phyloP scores from a whole-genome alignment of 192 early-diverging fungal genomes.

The Podila epicladia region DNA sequence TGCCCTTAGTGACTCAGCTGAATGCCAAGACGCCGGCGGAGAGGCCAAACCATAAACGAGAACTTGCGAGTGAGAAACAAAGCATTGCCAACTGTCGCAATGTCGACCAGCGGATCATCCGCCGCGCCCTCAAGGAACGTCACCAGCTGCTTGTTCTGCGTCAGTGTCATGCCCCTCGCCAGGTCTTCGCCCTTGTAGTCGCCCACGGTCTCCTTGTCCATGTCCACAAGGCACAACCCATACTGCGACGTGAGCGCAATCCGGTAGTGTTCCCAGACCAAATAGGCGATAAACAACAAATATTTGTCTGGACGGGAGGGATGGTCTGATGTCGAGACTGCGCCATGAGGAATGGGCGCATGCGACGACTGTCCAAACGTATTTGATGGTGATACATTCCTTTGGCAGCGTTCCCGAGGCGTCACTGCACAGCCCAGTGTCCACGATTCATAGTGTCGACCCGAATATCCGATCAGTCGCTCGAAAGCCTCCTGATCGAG shows the following conservation, averaged over 20 bases:
- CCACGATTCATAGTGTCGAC: conserved; percentile 12
- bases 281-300: conserved; percentile 23
- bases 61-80: conserved; percentile 24
- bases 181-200: not conserved
- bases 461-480: not conserved
- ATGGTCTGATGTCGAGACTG: not conserved
- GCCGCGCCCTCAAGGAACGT: conserved; percentile 11
- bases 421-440: conserved; percentile 7
- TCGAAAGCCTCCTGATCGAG: too few relatives aligned
- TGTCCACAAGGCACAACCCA: conserved; percentile 28
- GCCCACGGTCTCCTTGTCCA: conserved; percentile 19
- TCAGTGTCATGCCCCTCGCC: not conserved
- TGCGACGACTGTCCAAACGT: too few relatives aligned
- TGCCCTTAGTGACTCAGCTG: too few relatives aligned
- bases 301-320: not conserved
- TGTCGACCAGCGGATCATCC: conserved; percentile 18
- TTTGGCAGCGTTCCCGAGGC: not conserved
- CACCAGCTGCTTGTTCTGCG: conserved; percentile 1
- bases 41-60: conserved; percentile 23
- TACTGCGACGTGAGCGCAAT: conserved; percentile 17
- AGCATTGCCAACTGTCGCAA: conserved; percentile 23
- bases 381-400: too few relatives aligned
- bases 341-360: not conserved
- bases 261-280: conserved; percentile 38
- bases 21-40: not conserved